A percentile compares a stretch with the other conserved stretches of the same genome.
phyloP scores from a whole-genome alignment of 2,329 filamentous ascomycete species.

The Monosporascus sp. region DNA sequence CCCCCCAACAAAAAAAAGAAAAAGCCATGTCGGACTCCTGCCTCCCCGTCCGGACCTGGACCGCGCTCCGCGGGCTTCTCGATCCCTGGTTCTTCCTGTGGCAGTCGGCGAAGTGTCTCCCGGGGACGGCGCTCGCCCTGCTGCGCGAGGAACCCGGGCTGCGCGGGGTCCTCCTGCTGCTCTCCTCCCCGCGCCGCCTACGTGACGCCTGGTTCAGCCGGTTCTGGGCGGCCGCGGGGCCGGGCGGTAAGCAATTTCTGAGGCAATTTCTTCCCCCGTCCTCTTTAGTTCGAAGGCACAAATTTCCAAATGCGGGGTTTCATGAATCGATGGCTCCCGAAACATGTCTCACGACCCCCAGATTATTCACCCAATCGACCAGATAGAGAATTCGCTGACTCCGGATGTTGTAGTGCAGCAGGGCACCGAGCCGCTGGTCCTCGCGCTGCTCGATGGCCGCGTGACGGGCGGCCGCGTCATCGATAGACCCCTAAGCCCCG shows the following conservation, averaged over 20 bases:
- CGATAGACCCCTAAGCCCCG: constrained; percentile 27
- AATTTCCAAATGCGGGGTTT: too few species aligned
- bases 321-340: too few species aligned
- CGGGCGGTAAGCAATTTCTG: constrained; percentile 40
- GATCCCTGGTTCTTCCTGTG: constrained; percentile 49
- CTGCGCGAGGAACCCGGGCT: constrained; percentile 27
- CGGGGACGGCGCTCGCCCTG: constrained; percentile 41
- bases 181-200: constrained; percentile 37
- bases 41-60: constrained; percentile 12
- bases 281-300: too few species aligned
- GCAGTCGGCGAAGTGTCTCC: constrained; percentile 43
- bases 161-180: constrained; percentile 9
- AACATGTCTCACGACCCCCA: too few species aligned
- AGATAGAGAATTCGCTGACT: too few species aligned
- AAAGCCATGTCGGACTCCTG: not conserved
- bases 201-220: constrained; percentile 50
- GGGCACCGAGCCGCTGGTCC: constrained; percentile 36
- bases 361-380: too few species aligned
- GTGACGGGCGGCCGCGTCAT: constrained; percentile 31
- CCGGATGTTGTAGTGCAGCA: constrained; percentile 14
- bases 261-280: too few species aligned
- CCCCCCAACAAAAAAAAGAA: too few species aligned
- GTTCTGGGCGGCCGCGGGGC: constrained; percentile 48
- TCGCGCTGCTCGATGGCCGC: constrained; percentile 50
- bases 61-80: constrained; percentile 30